A percentile compares a stretch with the other conserved stretches of the same genome.
These are phyloP conservation scores for Colletotrichum cuscutae DNA, from an alignment of 2,329 filamentous ascomycete genomes.

Conservation along the genomic window DNA sequence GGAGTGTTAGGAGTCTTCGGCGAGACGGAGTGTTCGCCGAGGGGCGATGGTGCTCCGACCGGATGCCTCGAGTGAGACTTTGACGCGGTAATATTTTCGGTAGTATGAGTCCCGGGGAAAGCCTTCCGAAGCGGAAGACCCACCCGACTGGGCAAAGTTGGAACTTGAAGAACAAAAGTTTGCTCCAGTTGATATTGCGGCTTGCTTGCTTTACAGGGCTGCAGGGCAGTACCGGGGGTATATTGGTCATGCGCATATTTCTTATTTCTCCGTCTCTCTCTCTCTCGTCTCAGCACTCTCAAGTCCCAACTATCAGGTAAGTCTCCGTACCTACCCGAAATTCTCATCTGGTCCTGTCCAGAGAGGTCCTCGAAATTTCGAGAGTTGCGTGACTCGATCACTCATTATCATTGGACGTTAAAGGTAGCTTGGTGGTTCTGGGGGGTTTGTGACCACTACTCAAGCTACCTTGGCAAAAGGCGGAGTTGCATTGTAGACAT, in stretches of 20 bases:
- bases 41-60: not conserved
- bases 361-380: not conserved
- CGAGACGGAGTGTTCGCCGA: conserved; percentile 9
- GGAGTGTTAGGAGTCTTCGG: not conserved
- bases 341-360: not conserved
- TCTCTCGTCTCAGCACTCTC: not conserved
- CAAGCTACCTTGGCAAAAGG: no score
- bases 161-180: not conserved
- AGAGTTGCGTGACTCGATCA: not conserved
- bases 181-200: not conserved
- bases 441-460: not conserved
- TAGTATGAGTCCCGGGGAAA: not conserved
- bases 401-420: not conserved
- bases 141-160: not conserved
- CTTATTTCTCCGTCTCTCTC: not conserved
- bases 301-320: no score
- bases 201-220: not conserved
- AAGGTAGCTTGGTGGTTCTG: not conserved
- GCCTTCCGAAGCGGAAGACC: not conserved
- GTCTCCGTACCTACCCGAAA: not conserved
- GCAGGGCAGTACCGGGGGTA: not conserved
- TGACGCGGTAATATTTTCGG: not conserved
- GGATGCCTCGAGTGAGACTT: not conserved
- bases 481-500: not conserved
- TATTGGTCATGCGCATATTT: not conserved